Conservation (phyloP, 768 basidiomycete species). For the Dioszegia crocea region DNA sequence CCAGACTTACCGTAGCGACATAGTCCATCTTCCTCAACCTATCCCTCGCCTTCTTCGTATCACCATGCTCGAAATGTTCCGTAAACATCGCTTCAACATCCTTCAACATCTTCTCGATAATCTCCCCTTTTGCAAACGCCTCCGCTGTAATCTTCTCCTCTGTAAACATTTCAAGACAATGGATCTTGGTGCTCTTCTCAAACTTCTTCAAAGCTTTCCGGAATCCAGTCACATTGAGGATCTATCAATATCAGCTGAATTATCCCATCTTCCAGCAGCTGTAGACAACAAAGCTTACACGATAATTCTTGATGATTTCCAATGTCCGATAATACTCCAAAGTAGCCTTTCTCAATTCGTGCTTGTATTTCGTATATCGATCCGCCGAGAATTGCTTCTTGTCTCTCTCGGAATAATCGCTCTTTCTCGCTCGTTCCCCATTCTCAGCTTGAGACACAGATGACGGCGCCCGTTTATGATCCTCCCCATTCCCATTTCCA, state of each 20-base stretch:
- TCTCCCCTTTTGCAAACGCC: constrained; percentile 62
- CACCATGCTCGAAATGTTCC: constrained; percentile 66
- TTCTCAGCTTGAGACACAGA: not conserved
- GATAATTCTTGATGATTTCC: constrained; percentile 82
- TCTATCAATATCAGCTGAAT: constrained; percentile 51
- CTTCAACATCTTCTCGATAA: constrained; percentile 64
- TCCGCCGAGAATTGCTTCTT: constrained; percentile 10
- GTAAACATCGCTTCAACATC: constrained; percentile 76
- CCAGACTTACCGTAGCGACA: constrained; percentile 31
- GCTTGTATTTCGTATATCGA: constrained; percentile 72
- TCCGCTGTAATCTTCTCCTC: constrained; percentile 70
- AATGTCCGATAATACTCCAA: constrained; percentile 80
- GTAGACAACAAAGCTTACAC: constrained; percentile 56
- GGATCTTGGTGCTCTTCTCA: constrained; percentile 78
- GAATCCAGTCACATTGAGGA: constrained; percentile 85
- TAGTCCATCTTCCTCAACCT: constrained; percentile 58
- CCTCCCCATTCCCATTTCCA: not conserved
- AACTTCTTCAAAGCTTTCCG: constrained; percentile 77
- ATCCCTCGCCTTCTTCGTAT: constrained; percentile 70
- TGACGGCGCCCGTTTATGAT: not conserved
- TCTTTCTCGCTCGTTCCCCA: constrained; percentile 8
- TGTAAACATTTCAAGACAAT: constrained; percentile 72
- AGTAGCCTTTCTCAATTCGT: constrained; percentile 75
- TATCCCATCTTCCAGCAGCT: not conserved
- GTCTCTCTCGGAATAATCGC: constrained; percentile 1